phyloP scores from a whole-genome alignment of 805 yeast genomes.

The Citeromyces nyonsensis region DNA sequence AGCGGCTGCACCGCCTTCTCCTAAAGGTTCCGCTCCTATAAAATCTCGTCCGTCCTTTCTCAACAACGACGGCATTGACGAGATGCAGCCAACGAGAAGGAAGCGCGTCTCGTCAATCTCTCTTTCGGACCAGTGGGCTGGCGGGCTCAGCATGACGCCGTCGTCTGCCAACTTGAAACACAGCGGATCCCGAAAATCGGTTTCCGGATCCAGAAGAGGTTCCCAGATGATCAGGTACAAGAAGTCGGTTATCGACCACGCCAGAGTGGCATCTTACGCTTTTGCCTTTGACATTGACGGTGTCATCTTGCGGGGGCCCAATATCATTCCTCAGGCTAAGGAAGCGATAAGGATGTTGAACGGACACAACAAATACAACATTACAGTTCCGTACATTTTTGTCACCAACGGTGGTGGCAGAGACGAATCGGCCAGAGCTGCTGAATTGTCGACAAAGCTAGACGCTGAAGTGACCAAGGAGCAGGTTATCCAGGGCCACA shows the following conservation, averaged over 20 bases:
- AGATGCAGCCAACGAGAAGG: constrained; percentile 46
- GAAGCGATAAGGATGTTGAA: constrained; percentile 59
- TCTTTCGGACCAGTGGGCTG: constrained; percentile 57
- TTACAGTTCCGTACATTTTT: constrained; percentile 69
- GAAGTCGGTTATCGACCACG: constrained; percentile 46
- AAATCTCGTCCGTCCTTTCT: constrained; percentile 25
- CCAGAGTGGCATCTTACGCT: constrained; percentile 66
- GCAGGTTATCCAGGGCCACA: constrained; percentile 86
- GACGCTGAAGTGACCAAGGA: constrained; percentile 47
- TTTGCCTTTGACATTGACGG: constrained; percentile 93
- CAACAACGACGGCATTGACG: constrained; percentile 63
- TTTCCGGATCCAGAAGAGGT: constrained; percentile 26
- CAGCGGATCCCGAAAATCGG: constrained; percentile 9
- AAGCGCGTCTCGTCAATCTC: constrained; percentile 54
- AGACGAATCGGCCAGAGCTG: constrained; percentile 60
- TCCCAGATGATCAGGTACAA: constrained; percentile 27
- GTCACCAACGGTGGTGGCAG: constrained; percentile 92
- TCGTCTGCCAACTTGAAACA: constrained; percentile 5
- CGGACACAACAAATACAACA: constrained; percentile 64
- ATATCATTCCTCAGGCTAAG: constrained; percentile 68
- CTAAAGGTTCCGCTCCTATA: too few species aligned
- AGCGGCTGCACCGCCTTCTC: too few species aligned
- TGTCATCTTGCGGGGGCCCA: constrained; percentile 73
- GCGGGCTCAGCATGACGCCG: constrained; percentile 10
- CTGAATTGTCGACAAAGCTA: constrained; percentile 50